Conservation (phyloP, 495 filamentous ascomycete species). For the Trichoderma parareesei region DNA sequence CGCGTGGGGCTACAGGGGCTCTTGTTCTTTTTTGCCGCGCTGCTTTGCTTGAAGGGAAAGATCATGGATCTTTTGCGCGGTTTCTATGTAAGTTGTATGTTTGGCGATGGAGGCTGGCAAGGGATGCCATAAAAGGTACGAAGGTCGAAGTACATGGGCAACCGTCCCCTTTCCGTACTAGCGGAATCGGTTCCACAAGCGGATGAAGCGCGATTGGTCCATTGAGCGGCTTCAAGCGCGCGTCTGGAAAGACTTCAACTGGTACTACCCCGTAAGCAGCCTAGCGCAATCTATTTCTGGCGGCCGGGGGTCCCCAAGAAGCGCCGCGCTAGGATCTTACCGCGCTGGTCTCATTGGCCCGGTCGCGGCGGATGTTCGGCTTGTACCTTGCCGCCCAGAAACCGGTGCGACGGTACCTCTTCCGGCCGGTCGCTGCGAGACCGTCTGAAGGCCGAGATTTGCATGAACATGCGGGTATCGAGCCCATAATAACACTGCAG, state of each 20-base stretch:
- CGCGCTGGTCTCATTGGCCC: slow-evolving; percentile 8
- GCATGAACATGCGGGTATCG: background rate
- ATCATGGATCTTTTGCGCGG: background rate
- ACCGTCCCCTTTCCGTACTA: background rate
- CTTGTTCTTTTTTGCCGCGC: background rate
- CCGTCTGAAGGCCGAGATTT: background rate
- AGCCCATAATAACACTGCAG: background rate
- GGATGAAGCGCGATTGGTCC: background rate
- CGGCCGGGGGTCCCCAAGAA: background rate
- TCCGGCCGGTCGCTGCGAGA: background rate
- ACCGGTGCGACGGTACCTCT: background rate
- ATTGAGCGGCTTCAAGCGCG: background rate
- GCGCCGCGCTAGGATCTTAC: slow-evolving; percentile 9
- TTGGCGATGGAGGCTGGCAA: no score
- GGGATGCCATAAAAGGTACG: no score
- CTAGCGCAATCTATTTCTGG: background rate
- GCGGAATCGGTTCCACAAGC: background rate
- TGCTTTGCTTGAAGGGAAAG: background rate
- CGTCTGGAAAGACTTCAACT: background rate
- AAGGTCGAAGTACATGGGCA: no score
- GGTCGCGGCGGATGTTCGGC: background rate
- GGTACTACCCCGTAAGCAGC: background rate
- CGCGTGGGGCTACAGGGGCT: background rate
- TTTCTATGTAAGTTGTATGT: background rate
- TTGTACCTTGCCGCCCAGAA: background rate